Base-by-base conservation (phyloP, 805 yeast species). In the Saccharomycopsis sp. region DNA sequence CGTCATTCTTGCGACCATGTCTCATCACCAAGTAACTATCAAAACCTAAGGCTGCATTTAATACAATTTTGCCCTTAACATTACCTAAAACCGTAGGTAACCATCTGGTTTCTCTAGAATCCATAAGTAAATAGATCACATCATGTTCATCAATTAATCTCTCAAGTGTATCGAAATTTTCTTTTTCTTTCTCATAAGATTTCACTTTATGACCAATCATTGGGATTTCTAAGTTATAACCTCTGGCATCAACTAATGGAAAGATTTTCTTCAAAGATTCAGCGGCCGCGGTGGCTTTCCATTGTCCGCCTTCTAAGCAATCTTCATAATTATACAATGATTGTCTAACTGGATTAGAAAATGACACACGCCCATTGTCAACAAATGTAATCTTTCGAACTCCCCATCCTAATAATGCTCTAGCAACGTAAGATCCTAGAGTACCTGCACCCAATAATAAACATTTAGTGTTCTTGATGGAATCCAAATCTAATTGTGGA, bases 41-140 rank as follows among this genome's bases (percentile, higher is more conserved):
- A 66, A 89, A 93, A 0, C 99, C 99, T 28, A 93, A 66, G 0
- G 98, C 98, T 0, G 95, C 93, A 62, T 89, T 93, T 32, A 93
- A 75, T 1, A 89, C 95, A 7, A 77, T 67, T 59, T 93, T 93
- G 38, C 71, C 59, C 56, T 73, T 64, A 1, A 80, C 79, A 43
- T 76, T 70, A 0, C 87, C 85, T 32, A 93, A 62, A 1, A 90
- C 77, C 0, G 97, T 83, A 1, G 99, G 99, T n/a, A 93, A 68
- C 99, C 99, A 93, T 52, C 99, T 71, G 1, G 96, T 77, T 59
- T 93, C 99, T 43, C 99, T 72, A 4, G 97, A 87, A 59, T 93
- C 99, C 84, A 89, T 85, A 38, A 89, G 66, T 26, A 94, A 62
- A 54, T 82, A 93, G 0, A 90, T 59, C 0, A 72, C 83, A 61